These are phyloP conservation scores for Chenopodium album DNA, from an alignment of 148 eudicot species.

Conservation along the genomic window DNA sequence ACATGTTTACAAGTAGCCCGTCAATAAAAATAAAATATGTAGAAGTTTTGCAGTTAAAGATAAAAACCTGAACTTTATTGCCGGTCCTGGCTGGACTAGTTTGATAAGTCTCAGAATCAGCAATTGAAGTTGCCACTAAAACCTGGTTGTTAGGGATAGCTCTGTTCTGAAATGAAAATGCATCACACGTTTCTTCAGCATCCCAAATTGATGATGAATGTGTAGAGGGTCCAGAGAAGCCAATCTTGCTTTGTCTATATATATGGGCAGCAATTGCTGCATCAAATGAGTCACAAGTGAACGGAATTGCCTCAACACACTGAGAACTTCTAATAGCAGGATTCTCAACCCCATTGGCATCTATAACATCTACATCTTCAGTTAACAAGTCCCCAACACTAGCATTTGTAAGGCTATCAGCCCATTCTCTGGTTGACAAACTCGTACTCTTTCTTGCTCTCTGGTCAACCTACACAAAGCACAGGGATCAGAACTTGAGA, in stretches of 20 bases:
- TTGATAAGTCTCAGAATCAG: constrained; percentile 23
- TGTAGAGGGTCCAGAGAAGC: constrained; percentile 26
- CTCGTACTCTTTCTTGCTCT: constrained; percentile 32
- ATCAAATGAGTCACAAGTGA: constrained; percentile 89
- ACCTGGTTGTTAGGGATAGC: constrained; percentile 27
- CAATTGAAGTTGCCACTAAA: constrained; percentile 28
- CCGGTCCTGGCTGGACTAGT: constrained; percentile 32
- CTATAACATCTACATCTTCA: constrained; percentile 43
- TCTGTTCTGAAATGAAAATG: constrained; percentile 71
- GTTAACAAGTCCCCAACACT: constrained; percentile 66
- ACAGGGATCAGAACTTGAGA: not conserved
- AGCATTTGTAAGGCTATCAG: constrained; percentile 80
- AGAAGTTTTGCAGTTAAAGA: not conserved
- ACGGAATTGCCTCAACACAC: constrained; percentile 50
- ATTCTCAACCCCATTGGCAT: constrained; percentile 37
- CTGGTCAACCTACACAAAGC: constrained; percentile 39
- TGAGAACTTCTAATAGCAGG: constrained; percentile 36
- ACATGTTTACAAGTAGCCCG: not conserved
- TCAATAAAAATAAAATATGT: too few relatives aligned
- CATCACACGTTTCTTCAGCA: constrained; percentile 98
- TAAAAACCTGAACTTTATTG: constrained; percentile 46
- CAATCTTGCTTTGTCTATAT: constrained; percentile 47
- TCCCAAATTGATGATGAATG: constrained; percentile 71
- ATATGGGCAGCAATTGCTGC: constrained; percentile 98
- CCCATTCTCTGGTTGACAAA: constrained; percentile 71